Conservation (phyloP, 2,329 filamentous ascomycete species). For the Ophiocordyceps camponoti-leonardi region DNA sequence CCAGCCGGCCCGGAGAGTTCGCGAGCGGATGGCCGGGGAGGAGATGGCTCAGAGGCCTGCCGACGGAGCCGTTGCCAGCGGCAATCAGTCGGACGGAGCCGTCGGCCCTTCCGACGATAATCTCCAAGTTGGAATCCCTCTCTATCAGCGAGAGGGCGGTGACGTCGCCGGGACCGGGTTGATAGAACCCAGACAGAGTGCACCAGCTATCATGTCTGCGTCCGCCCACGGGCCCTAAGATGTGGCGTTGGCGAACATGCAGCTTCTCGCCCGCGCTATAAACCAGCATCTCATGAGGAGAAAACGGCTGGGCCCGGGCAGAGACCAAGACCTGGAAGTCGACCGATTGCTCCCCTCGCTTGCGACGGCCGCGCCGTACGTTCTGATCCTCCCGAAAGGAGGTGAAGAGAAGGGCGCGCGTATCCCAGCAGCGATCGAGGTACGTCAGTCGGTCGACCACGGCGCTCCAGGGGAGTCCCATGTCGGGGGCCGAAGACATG, state of each 20-base stretch:
- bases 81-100: conserved; percentile 28
- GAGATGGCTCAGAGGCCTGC: neutral
- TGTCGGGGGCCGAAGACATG: conserved; percentile 9
- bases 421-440: conserved; percentile 36
- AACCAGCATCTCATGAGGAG: conserved; percentile 27
- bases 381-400: conserved; percentile 8
- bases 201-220: conserved; percentile 16
- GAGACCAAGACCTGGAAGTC: conserved; percentile 30
- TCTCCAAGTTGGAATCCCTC: conserved; percentile 11
- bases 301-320: conserved; percentile 18
- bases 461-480: conserved; percentile 14
- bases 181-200: conserved; percentile 21
- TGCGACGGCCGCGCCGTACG: conserved; percentile 2
- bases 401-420: conserved; percentile 21
- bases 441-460: conserved; percentile 29
- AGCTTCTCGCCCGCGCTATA: conserved; percentile 36
- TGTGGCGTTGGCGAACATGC: conserved; percentile 20
- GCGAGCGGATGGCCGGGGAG: neutral
- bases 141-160: conserved; percentile 28
- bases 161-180: conserved; percentile 29
- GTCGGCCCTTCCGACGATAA: conserved; percentile 31
- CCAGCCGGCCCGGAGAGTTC: conserved; percentile 8
- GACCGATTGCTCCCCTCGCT: conserved; percentile 14
- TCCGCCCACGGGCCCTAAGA: conserved; percentile 7
- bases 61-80: conserved; percentile 1